Evolutionary conservation across 176 grass and related monocot species (phyloP).

Genomic region (Phyllostachys edulis): DNA sequence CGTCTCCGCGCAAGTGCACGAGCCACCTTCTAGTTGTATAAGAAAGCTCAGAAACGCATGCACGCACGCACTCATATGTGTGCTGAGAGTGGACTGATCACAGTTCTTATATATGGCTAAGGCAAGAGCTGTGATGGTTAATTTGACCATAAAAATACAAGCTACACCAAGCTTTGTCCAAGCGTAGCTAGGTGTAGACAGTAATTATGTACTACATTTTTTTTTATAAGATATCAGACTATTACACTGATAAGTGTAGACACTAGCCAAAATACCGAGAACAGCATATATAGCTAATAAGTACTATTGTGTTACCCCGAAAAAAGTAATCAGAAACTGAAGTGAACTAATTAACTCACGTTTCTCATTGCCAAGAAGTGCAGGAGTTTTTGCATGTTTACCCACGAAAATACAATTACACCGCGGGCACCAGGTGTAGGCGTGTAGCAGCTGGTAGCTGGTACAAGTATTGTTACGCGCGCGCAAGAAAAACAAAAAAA

Average conservation of each 20-base stretch:
- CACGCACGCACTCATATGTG: too few species aligned
- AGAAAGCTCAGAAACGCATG: too few species aligned
- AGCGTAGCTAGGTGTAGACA: not conserved
- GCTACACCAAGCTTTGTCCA: not conserved
- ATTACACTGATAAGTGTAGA: too few species aligned
- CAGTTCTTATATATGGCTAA: too few species aligned
- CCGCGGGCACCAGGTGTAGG: not conserved
- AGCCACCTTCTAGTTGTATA: too few species aligned
- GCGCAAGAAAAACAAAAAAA: not conserved
- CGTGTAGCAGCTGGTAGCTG: not conserved
- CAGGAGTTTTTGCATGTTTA: not conserved
- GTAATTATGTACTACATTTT: too few species aligned
- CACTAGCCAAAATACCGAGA: slow-evolving; percentile 68
- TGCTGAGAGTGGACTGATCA: not conserved
- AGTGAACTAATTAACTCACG: not conserved
- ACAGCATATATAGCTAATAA: not conserved
- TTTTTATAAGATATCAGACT: too few species aligned
- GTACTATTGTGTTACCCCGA: too few species aligned
- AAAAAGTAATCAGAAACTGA: too few species aligned
- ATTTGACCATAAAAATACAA: not conserved
- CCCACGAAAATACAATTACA: not conserved
- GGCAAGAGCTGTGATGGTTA: not conserved
- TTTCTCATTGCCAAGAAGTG: not conserved
- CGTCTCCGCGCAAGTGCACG: too few species aligned
- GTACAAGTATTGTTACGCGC: not conserved